Evolutionary conservation across 2,329 filamentous ascomycete genomes (phyloP).

Genomic region (Stachybotrys chlorohalonatus): DNA sequence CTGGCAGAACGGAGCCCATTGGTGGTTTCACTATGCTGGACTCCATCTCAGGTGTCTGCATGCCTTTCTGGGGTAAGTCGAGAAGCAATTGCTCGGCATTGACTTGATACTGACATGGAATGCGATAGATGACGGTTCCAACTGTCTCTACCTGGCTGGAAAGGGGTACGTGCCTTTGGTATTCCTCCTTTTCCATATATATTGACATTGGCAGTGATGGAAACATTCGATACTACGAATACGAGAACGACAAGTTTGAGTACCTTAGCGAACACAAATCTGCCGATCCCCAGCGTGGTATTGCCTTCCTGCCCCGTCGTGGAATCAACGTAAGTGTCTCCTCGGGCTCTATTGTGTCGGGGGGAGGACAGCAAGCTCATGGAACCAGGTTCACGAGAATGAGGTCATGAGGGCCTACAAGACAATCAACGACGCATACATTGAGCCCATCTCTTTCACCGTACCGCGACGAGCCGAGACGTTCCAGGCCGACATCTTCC

Average conservation of each 20-base stretch:
- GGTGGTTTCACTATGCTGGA: constrained; percentile 86
- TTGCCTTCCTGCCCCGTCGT: constrained; percentile 90
- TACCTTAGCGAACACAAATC: constrained; percentile 97
- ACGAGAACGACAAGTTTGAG: constrained; percentile 97
- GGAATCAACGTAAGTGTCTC: constrained; percentile 66
- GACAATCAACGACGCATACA: constrained; percentile 88
- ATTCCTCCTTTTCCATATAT: not conserved
- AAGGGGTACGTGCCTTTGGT: constrained; percentile 64
- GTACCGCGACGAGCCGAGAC: constrained; percentile 87
- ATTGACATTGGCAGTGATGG: constrained; percentile 59
- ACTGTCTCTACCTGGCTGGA: constrained; percentile 90
- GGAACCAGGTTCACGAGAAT: constrained; percentile 72
- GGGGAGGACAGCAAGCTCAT: constrained; percentile 9
- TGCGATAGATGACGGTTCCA: constrained; percentile 69
- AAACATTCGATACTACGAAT: constrained; percentile 98
- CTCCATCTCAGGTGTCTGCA: constrained; percentile 94
- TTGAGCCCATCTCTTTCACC: constrained; percentile 96
- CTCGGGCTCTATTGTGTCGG: not conserved
- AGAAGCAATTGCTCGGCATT: not conserved
- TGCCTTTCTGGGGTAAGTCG: constrained; percentile 86
- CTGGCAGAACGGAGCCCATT: constrained; percentile 75
- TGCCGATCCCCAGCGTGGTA: constrained; percentile 83
- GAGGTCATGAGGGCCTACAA: constrained; percentile 95
- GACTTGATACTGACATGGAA: constrained; percentile 11
- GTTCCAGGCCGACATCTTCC: constrained; percentile 96